phyloP scores from a whole-genome alignment of 495 filamentous ascomycete genomes.

The Aspergillus affinis region DNA sequence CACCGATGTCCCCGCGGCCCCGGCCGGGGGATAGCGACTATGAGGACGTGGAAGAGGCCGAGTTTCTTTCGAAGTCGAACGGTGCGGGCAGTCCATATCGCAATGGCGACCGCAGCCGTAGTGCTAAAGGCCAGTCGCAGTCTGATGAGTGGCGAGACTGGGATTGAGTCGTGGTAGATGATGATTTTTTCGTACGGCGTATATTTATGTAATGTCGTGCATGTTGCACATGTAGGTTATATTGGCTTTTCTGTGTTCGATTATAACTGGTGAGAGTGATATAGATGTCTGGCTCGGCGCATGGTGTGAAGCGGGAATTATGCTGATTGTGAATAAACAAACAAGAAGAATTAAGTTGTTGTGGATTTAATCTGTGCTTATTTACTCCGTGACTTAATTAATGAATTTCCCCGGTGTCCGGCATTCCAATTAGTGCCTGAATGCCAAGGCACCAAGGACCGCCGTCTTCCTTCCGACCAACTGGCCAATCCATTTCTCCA shows the following conservation, averaged over 20 bases:
- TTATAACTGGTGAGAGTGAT: neutral
- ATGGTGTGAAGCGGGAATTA: neutral
- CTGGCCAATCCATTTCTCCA: slow-evolving; percentile 1
- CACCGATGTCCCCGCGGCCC: slow-evolving; percentile 43
- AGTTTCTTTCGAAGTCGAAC: slow-evolving; percentile 21
- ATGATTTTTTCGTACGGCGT: neutral
- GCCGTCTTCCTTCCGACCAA: neutral
- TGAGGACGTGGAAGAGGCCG: slow-evolving; percentile 35
- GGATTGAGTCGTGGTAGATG: slow-evolving; percentile 31
- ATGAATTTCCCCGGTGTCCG: too few relatives aligned
- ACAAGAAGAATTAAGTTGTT: neutral
- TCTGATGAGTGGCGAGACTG: slow-evolving; percentile 46
- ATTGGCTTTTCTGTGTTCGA: neutral
- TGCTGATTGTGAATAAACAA: neutral
- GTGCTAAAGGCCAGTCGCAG: slow-evolving; percentile 6
- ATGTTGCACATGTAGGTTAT: neutral
- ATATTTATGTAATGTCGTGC: neutral
- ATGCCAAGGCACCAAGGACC: slow-evolving; percentile 2
- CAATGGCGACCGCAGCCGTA: neutral
- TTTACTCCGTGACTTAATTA: too few relatives aligned
- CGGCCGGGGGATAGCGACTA: slow-evolving; percentile 45
- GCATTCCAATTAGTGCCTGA: slow-evolving; percentile 12
- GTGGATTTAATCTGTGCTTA: too few relatives aligned
- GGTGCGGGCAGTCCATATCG: slow-evolving; percentile 4
- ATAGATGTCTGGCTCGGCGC: neutral